A percentile compares a stretch with the other conserved stretches of the same genome.
These are phyloP conservation scores for Calocybe gangraenosa DNA, from an alignment of 768 basidiomycete species.

Conservation along the genomic window DNA sequence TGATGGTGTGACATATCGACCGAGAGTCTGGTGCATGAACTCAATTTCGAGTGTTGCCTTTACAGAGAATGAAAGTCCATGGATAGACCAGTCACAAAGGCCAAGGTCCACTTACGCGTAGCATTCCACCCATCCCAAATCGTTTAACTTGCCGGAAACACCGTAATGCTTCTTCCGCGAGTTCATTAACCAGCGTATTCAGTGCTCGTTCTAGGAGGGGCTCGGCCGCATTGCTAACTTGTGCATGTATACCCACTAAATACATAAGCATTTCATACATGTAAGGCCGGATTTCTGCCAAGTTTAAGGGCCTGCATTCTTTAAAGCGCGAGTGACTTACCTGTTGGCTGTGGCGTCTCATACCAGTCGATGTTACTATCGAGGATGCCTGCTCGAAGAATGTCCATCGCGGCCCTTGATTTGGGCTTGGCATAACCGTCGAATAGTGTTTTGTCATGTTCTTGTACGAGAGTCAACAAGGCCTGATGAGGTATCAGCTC, in stretches of 20 bases:
- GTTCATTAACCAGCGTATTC: slow-evolving; percentile 73
- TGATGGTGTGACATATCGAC: slow-evolving; percentile 76
- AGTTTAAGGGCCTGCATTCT: background rate
- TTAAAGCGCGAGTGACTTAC: slow-evolving; percentile 34
- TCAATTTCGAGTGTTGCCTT: slow-evolving; percentile 99
- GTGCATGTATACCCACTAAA: slow-evolving; percentile 89
- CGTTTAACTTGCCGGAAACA: slow-evolving; percentile 87
- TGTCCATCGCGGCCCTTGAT: slow-evolving; percentile 56
- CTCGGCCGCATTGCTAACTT: slow-evolving; percentile 78
- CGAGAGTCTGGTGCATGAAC: slow-evolving; percentile 95
- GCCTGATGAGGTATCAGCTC: slow-evolving; percentile 37
- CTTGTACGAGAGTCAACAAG: slow-evolving; percentile 70
- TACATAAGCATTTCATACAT: slow-evolving; percentile 87
- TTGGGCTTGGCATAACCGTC: slow-evolving; percentile 85
- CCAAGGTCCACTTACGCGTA: slow-evolving; percentile 58
- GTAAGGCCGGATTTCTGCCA: slow-evolving; percentile 83
- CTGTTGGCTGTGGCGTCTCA: slow-evolving; percentile 87
- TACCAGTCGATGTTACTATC: slow-evolving; percentile 88
- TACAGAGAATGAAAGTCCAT: slow-evolving; percentile 9
- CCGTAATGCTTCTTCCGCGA: slow-evolving; percentile 77
- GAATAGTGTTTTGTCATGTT: slow-evolving; percentile 87
- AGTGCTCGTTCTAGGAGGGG: slow-evolving; percentile 80
- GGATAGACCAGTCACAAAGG: background rate
- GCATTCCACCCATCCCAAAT: slow-evolving; percentile 98
- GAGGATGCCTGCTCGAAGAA: slow-evolving; percentile 78